Evolutionary conservation across 805 yeast genomes (phyloP), one percentile per base, ranked within the genome.

Genomic region (Ogataea polymorpha): DNA sequence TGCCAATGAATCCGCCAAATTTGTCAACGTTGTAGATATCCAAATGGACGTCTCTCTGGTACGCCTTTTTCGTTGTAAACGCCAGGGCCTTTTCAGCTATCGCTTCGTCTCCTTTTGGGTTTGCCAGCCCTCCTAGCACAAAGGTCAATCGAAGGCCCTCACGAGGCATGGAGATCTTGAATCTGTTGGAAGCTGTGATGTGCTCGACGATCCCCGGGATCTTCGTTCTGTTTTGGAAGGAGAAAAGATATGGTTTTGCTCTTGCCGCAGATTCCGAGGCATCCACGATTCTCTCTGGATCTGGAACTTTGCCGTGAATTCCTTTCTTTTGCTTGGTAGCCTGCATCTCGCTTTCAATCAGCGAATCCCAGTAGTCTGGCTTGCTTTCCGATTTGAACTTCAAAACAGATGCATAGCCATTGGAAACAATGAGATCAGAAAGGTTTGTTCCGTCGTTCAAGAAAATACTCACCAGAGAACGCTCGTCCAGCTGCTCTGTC

Each of bases 1-100:
- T 77, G 34, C 95, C 93, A 55, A 86, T 77, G 55, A 88, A 88
- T 0, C 85, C 86, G 43, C 96, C 96, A 41, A 81, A 70, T 56
- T 80, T 84, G 59, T 88, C 96, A 38, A 76, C 75, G 42, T 76
- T 81, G 49, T 76, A 76, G 15, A 87, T 74, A 39, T 82, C 82
- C 48, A 87, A 66, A 48, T 75, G 79, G 31, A 87, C 86, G 46
- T 80, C 86, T 56, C 88, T 75, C 65, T 87, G 96, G 59, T 78
- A 68, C 37, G 75, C 70, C 45, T 74, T 74, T 46, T 71, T 72
- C 53, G 68, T 70, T 45, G 80, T 72, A 55, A 67, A 79, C 27
- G 68, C 74, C 21, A 77, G 55, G 2, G 86, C 86, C 28, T 68
- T 72, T 15, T 74, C 72, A 8, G 74, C 61, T 56, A 49, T n/a